These are phyloP conservation scores for Gracilaria vermiculophylla DNA, from an alignment of 23 red algal species.

Conservation along the genomic window DNA sequence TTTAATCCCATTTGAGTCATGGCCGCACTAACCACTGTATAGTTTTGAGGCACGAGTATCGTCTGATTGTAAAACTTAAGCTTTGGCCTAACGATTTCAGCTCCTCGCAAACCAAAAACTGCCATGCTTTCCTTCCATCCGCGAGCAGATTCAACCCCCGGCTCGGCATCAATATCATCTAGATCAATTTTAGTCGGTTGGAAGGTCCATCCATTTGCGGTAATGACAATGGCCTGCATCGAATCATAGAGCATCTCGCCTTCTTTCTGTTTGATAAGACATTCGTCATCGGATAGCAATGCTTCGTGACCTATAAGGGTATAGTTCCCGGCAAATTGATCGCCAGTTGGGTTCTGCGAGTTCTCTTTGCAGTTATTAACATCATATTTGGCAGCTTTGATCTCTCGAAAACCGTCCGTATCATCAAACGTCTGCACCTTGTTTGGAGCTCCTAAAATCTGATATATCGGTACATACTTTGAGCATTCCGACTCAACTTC, in stretches of 20 bases:
- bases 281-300: constrained; percentile 12
- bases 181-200: constrained; percentile 32
- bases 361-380: constrained; percentile 40
- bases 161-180: constrained; percentile 54
- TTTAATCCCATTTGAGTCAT: constrained; percentile 49
- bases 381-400: constrained; percentile 15
- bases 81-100: constrained; percentile 10
- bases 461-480: constrained; percentile 21
- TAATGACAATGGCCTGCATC: constrained; percentile 58
- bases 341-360: constrained; percentile 24
- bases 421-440: constrained; percentile 36
- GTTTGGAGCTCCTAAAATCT: constrained; percentile 35
- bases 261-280: constrained; percentile 3
- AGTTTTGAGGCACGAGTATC: constrained; percentile 16
- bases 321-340: constrained; percentile 47
- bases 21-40: not conserved
- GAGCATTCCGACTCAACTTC: not conserved
- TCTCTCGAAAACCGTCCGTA: constrained; percentile 33
- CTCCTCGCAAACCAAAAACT: constrained; percentile 28
- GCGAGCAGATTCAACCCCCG: not conserved
- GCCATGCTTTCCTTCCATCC: constrained; percentile 68
- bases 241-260: constrained; percentile 21
- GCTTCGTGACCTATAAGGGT: constrained; percentile 45
- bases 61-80: constrained; percentile 16
- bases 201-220: constrained; percentile 54